phyloP scores from a whole-genome alignment of 2,329 filamentous ascomycete species.

The Scedosporium boydii region DNA sequence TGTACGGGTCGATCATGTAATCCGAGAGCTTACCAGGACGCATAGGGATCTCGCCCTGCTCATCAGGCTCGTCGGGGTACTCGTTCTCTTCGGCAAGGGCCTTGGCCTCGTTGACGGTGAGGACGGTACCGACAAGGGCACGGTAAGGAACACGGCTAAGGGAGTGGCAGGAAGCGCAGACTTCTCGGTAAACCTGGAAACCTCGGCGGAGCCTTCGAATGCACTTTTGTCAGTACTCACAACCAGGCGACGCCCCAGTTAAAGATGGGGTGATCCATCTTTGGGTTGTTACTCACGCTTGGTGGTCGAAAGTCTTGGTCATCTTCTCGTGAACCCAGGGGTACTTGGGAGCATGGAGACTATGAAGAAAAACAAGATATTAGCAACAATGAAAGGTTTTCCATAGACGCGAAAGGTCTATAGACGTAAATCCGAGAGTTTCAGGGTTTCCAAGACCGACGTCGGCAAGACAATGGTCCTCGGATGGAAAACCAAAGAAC shows the following conservation, averaged over 20 bases:
- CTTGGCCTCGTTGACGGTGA: constrained; percentile 98
- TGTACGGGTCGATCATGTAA: constrained; percentile 91
- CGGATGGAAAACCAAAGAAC: neutral
- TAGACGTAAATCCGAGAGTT: neutral
- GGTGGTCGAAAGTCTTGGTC: constrained; percentile 94
- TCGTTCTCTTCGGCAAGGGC: constrained; percentile 95
- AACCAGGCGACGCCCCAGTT: constrained; percentile 6
- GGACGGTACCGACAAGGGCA: constrained; percentile 75
- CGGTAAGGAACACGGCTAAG: constrained; percentile 91
- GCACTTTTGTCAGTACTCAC: neutral
- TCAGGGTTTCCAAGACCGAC: neutral
- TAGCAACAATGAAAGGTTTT: neutral
- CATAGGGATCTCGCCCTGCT: constrained; percentile 97
- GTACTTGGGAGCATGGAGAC: constrained; percentile 84
- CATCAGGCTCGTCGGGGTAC: constrained; percentile 96
- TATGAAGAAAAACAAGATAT: constrained; percentile 26
- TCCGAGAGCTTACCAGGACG: constrained; percentile 97
- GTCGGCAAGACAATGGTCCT: neutral
- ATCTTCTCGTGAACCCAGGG: constrained; percentile 92
- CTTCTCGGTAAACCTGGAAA: constrained; percentile 98
- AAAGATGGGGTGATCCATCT: neutral
- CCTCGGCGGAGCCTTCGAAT: constrained; percentile 77
- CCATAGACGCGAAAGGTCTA: neutral
- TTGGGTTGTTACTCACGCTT: constrained; percentile 58
- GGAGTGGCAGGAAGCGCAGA: constrained; percentile 96